Base-by-base conservation (phyloP, 1,284 basidiomycete genomes). In the Cutaneotrichosporon dermatis region DNA sequence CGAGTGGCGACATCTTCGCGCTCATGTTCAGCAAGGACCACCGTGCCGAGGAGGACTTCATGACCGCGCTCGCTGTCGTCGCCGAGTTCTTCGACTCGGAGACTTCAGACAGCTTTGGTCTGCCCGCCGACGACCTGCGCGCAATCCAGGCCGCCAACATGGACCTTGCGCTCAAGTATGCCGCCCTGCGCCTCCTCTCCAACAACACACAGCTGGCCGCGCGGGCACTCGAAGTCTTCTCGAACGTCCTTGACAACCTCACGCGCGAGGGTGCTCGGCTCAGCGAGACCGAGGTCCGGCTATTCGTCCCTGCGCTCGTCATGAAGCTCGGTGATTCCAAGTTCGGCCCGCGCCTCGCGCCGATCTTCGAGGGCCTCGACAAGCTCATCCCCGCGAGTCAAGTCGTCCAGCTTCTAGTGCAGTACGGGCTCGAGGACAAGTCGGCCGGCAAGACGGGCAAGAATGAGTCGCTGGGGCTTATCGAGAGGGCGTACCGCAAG, bases 21-120 rank as follows among this genome's bases (percentile, higher is more conserved):
- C 84, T 86, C 41, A 82, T 99, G 48, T 99, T 99, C 81, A 96
- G 93, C 73, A 91, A 90, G 66, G 95, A 97, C 72, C 95, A 99
- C 76, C 90, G 89, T 66, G 91, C 93, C 2, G 88, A 99, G 66
- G 94, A 93, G 70, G 96, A 99, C 73, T 88, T 89, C 69, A 84
- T 97, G 60, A 81, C 83, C 33, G 96, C 89, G 0, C 79, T 99
- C 54, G 81, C 83, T 1, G 82, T 82, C 54, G 81, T 95, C 48
- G 82, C 86, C 63, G 88, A 94, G 36, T 87, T 92, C 73, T 92
- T 88, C 79, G 79, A 82, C 60, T 76, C 82, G 54, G 81, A 82
- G 48, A 85, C 84, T 11, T 85, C 88, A 46, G 85, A 87, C 51
- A 80, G 79, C 56, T 85, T 82, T 55, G 85, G 82, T 1, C 64